Percentiles rank a stretch among this genome's conserved stretches.
Evolutionary conservation across 2,329 filamentous ascomycete genomes (phyloP).

Genomic region (Ophiocordyceps polyrhachis-furcata): DNA sequence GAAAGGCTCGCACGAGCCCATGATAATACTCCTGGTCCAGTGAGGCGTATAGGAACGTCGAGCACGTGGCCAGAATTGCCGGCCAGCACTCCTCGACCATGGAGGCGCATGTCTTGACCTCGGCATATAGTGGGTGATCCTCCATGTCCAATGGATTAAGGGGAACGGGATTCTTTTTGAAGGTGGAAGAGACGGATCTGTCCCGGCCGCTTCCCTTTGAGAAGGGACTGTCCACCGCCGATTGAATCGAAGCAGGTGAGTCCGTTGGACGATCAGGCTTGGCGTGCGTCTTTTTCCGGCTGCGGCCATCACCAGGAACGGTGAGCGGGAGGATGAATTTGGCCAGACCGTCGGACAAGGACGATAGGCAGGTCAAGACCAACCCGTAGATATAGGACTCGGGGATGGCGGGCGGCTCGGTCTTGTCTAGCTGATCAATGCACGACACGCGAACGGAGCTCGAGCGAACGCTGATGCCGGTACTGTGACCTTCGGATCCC

Average conservation of each 20-base stretch:
- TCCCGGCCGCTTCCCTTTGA: constrained; percentile 24
- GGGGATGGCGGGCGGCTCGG: constrained; percentile 62
- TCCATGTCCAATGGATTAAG: constrained; percentile 66
- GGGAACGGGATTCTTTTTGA: constrained; percentile 58
- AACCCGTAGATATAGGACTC: constrained; percentile 91
- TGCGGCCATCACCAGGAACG: constrained; percentile 50
- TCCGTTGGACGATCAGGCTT: constrained; percentile 25
- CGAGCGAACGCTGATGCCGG: constrained; percentile 80
- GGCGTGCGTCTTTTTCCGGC: constrained; percentile 26
- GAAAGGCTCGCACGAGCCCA: constrained; percentile 75
- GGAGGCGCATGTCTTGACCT: constrained; percentile 58
- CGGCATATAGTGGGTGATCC: constrained; percentile 49
- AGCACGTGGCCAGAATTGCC: constrained; percentile 82
- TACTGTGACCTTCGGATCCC: constrained; percentile 44
- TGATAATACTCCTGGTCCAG: constrained; percentile 92
- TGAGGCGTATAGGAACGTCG: constrained; percentile 82
- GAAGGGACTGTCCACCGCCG: constrained; percentile 14
- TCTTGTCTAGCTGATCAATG: constrained; percentile 88
- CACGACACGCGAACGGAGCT: constrained; percentile 73
- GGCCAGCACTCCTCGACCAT: constrained; percentile 93
- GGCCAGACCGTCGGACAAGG: constrained; percentile 76
- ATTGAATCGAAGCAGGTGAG: constrained; percentile 20
- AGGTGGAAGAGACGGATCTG: constrained; percentile 37
- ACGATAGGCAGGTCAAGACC: constrained; percentile 73
- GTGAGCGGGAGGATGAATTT: constrained; percentile 87